A percentile compares a stretch with the other conserved stretches of the same genome.
These are phyloP conservation scores for Elsinoe fawcettii DNA, from an alignment of 2,329 filamentous ascomycete species.

Conservation along the genomic window DNA sequence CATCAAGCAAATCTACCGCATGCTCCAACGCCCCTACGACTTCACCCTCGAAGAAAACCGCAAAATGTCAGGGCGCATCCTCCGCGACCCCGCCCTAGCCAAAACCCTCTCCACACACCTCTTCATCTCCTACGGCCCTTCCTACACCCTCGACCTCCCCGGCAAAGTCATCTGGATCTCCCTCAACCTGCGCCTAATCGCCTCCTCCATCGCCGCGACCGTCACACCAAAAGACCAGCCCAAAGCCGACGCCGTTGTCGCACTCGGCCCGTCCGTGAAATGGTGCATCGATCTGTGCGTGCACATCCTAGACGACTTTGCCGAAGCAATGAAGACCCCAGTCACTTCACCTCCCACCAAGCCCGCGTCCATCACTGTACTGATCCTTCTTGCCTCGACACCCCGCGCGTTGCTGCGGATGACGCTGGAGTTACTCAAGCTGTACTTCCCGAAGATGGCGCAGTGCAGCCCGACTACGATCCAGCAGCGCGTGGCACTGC, in stretches of 20 bases:
- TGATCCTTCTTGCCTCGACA: conserved; percentile 63
- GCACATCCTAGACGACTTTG: conserved; percentile 49
- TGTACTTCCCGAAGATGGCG: conserved; percentile 21
- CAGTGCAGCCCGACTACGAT: conserved; percentile 36
- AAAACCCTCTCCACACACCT: conserved; percentile 72
- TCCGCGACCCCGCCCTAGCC: conserved; percentile 65
- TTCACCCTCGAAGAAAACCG: conserved; percentile 68
- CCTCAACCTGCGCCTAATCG: conserved; percentile 63
- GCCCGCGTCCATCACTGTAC: conserved; percentile 25
- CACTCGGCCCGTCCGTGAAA: conserved; percentile 64
- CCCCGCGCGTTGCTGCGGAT: conserved; percentile 65
- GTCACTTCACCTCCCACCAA: background rate
- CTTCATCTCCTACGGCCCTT: conserved; percentile 63
- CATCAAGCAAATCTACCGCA: conserved; percentile 57
- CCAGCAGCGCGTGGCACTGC: conserved; percentile 36
- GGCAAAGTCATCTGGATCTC: conserved; percentile 69
- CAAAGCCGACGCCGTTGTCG: conserved; percentile 58
- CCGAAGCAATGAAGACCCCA: conserved; percentile 19
- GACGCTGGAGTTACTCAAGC: conserved; percentile 53
- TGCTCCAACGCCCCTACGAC: conserved; percentile 68
- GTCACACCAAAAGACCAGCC: conserved; percentile 20
- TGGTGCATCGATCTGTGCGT: conserved; percentile 66
- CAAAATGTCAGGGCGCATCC: conserved; percentile 51
- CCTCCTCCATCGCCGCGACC: conserved; percentile 23
- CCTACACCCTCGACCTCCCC: conserved; percentile 53